Evolutionary conservation across 2,329 filamentous ascomycete genomes (phyloP), one percentile per base, ranked within the genome.

Genomic region (Periconia sp.): DNA sequence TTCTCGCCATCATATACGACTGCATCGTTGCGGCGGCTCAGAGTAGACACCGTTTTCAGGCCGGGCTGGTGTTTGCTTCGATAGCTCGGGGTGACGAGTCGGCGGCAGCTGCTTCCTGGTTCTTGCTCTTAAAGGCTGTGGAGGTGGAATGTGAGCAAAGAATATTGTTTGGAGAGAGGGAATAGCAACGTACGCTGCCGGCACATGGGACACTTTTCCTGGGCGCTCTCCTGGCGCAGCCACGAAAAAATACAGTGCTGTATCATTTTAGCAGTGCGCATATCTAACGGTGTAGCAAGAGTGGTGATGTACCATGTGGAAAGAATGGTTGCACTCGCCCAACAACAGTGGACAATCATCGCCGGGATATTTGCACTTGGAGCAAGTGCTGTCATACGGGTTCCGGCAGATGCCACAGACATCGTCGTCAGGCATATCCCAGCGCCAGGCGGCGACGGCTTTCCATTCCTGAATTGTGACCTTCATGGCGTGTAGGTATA

Each of bases 391-490:
- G 73, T 99, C 94, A 72, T 97, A 99, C 68, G 96, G 90, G 58
- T 96, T 92, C 72, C 96, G 93, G 77, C 94, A 99, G 77, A 99
- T 99, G 66, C 94, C 94, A 67, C 94, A 99, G 58, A 97, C 92
- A 72, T 99, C 93, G 77, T 97, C 93, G 66, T 96, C 92, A 20
- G 93, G 92, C 68, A 97, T 90, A 73, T 97, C 91, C 94, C 94
- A 99, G 60, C 91, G 87, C 94, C 94, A 99, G 51, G 92, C 93
- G 17, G 94, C 94, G 58, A 99, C 91, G 3, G 92, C 90, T 68
- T 94, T 89, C 91, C 93, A 97, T 71, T 91, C 85, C 68, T 88
- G 90, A 76, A 97, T 94, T 45, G 86, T 94, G 79, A 97, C 91
- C 77, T 96, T 97, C 94, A 99, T 99, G 45, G 47, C 59, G 58